A percentile compares a stretch with the other conserved stretches of the same genome.
phyloP scores from a whole-genome alignment of 2,329 filamentous ascomycete species.

The Penicillium sp. region DNA sequence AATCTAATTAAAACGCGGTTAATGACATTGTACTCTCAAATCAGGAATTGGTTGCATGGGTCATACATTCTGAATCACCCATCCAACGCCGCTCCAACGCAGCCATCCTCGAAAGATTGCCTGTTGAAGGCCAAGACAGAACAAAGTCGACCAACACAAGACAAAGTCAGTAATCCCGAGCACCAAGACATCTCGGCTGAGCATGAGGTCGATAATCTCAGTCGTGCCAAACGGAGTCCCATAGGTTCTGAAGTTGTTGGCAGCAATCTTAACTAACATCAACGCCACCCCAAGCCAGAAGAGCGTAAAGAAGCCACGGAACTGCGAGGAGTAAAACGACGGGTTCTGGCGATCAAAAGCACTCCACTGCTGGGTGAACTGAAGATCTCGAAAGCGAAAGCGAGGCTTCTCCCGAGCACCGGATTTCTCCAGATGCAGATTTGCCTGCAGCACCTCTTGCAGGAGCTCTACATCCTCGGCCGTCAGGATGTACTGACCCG shows the following conservation, averaged over 20 bases:
- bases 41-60: too few relatives aligned
- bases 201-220: conserved; percentile 72
- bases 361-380: conserved; percentile 73
- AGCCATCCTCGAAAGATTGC: conserved; percentile 61
- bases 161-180: conserved; percentile 64
- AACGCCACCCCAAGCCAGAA: conserved; percentile 68
- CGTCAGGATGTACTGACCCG: conserved; percentile 51
- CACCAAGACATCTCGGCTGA: conserved; percentile 54
- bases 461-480: conserved; percentile 52
- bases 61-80: conserved; percentile 68
- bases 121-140: conserved; percentile 67
- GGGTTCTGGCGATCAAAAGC: conserved; percentile 74
- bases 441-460: conserved; percentile 47
- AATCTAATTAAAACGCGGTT: conserved; percentile 45
- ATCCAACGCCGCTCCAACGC: conserved; percentile 68
- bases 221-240: conserved; percentile 70
- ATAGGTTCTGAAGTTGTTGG: conserved; percentile 67
- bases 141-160: conserved; percentile 66
- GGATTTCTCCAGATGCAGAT: conserved; percentile 42
- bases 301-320: conserved; percentile 77
- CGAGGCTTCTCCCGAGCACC: conserved; percentile 38
- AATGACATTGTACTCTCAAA: background rate
- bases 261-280: conserved; percentile 66
- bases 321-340: conserved; percentile 65
- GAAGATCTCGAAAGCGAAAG: conserved; percentile 55